These are phyloP conservation scores for Dioscorea zingiberensis DNA, from an alignment of 106 monocot genomes.

Conservation along the genomic window DNA sequence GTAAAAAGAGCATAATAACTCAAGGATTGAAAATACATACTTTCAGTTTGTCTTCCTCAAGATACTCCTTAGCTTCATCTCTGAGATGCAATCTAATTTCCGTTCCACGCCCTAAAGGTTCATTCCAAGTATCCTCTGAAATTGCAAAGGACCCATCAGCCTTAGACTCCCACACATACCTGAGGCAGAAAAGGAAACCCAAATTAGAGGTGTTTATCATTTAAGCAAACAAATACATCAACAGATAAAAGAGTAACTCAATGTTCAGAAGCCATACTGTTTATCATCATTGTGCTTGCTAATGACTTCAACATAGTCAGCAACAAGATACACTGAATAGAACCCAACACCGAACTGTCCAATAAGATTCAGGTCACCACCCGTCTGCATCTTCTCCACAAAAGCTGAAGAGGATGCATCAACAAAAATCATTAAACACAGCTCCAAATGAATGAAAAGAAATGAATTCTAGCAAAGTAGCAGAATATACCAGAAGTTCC, in stretches of 20 bases:
- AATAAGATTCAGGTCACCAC: conserved; percentile 93
- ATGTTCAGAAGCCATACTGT: conserved; percentile 50
- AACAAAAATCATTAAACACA: not conserved
- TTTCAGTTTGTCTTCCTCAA: conserved; percentile 91
- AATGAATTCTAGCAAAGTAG: not conserved
- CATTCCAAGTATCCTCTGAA: conserved; percentile 96
- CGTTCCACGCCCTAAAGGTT: conserved; percentile 95
- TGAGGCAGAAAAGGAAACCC: not conserved
- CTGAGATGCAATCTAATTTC: conserved; percentile 83
- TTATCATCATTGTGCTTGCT: conserved; percentile 99
- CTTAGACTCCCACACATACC: conserved; percentile 98
- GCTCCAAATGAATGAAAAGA: not conserved
- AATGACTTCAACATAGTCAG: conserved; percentile 97
- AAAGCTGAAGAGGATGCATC: conserved; percentile 61
- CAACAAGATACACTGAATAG: conserved; percentile 96
- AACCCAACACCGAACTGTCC: conserved; percentile 99
- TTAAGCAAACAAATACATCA: too few relatives aligned
- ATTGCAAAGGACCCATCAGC: conserved; percentile 96
- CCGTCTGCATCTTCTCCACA: conserved; percentile 96
- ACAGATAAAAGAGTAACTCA: not conserved
- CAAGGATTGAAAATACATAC: conserved; percentile 14
- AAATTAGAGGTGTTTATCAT: too few relatives aligned
- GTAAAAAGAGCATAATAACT: too few relatives aligned
- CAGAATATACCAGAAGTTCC: conserved; percentile 78
- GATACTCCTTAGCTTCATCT: conserved; percentile 92